phyloP scores from a whole-genome alignment of 768 basidiomycete genomes.

The Asterophora lycoperdoides region DNA sequence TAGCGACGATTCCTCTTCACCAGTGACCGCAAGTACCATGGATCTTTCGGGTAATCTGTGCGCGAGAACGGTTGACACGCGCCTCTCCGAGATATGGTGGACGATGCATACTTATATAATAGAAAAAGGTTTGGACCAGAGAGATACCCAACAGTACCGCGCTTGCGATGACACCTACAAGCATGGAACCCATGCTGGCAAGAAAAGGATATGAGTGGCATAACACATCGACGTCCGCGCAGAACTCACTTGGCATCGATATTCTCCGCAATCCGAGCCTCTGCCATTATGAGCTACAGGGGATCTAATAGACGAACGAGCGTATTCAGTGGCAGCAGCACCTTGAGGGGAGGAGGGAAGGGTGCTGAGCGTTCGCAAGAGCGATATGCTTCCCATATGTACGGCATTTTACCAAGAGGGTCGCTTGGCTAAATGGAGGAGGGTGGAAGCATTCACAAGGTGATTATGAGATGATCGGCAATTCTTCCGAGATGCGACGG shows the following conservation, averaged over 20 bases:
- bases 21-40: conserved; percentile 13
- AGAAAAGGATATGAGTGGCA: neutral
- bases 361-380: neutral
- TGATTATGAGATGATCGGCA: neutral
- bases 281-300: conserved; percentile 2
- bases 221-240: neutral
- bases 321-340: neutral
- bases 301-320: conserved; percentile 1
- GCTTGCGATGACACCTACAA: conserved; percentile 18
- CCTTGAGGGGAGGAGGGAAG: neutral
- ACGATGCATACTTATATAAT: conserved; percentile 13
- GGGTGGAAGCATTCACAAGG: neutral
- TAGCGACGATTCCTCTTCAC: neutral
- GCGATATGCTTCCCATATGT: neutral
- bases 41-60: conserved; percentile 17
- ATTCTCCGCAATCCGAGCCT: conserved; percentile 5
- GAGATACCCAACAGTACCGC: conserved; percentile 19
- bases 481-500: too few species aligned
- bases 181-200: conserved; percentile 18
- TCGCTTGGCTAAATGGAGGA: neutral
- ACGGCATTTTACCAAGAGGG: neutral
- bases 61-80: neutral
- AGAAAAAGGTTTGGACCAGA: conserved; percentile 19
- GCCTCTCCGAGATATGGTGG: neutral
- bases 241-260: conserved; percentile 13